Base-by-base conservation (phyloP, 2,329 filamentous ascomycete genomes). In the Xylariaceae sp. region DNA sequence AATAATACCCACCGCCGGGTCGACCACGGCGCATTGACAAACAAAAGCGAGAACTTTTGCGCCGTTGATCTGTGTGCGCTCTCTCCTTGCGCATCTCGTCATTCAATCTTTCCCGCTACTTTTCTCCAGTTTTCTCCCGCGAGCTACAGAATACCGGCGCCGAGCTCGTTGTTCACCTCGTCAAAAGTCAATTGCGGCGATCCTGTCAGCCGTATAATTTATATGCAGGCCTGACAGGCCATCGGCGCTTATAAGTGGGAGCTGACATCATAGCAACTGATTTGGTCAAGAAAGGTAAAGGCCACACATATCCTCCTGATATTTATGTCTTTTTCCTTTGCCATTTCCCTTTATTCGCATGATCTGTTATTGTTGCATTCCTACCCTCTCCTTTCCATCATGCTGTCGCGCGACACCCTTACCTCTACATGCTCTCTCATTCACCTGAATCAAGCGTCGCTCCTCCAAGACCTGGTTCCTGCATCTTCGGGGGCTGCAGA, bases 251-350 rank as follows among this genome's bases (percentile, higher is more conserved):
- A 56, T 51, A 18, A 47, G 58, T 54, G 17, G 4, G 18, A 45
- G 7, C 54, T 49, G 39, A 58, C 53, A 42, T 63, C n/a, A 56
- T 51, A 51, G 47, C 15, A 54, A 42, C 13, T 17, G 7, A 3
- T 30, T 50, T 39, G 10, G 9, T 42, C 11, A 45, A 45, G n/a
- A 45, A 45, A 45, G 23, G 61, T 61, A 53, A 63, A 59, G 57
- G 35, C 7, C 17, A 30, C 39, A 15, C 30, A 6, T 51, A 11
- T 52, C 15, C 35, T 17, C 49, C 13, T 11, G n/a, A n/a, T 45
- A n/a, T 45, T 45, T 30, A 30, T 30, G 23, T 30, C 23, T 30
- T 30, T 30, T 30, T 30, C 5, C 23, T 30, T 30, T 30, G 23
- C 23, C 23, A 30, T 30, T 30, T 30, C 23, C 23, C 5, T 30